Evolutionary conservation across 768 basidiomycete species (phyloP), one percentile per base, ranked within the genome.

Genomic region (Coprinellus micaceus): DNA sequence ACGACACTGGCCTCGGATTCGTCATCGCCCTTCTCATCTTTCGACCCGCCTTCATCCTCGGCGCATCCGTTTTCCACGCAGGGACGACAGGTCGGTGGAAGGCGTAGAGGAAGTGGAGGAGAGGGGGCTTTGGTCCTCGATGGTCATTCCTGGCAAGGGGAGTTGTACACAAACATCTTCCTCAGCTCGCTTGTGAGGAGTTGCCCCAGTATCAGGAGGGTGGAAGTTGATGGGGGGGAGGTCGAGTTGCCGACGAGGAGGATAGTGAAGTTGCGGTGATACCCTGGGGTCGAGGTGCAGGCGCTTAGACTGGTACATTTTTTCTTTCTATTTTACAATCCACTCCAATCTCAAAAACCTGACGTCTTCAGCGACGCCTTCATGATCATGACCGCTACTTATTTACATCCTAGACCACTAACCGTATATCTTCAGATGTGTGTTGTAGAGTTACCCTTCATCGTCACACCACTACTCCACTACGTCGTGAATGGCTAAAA

Each of bases 21-120:
- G n/a, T 13, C 33, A 6, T 33, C 33, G 33, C 33, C 33, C 33
- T 33, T 33, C 13, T 6, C 33, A 13, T 33, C 33, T 33, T 33
- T 33, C 33, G 13, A 6, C 33, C 33, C 33, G 13, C 12, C 24
- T 26, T 56, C 61, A 17, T 39, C 29, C 21, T 17, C 30, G 55
- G 53, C 51, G 25, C 60, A 61, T 17, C 56, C 58, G 40, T 51
- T 52, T 21, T 25, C 45, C 25, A 41, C 26, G 25, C 48, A 52
- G 41, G 41, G 52, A 13, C 19, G 54, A 36, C 22, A 21, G 39
- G 29, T 4, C 17, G 45, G 30, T 11, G 50, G n/a, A 39, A 51
- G 30, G 49, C 4, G 49, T 10, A n/a, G 12, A 21, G 26, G 11
- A 19, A 51, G 30, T 22, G 15, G 30, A 26, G 21, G 33, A 13